phyloP scores from a whole-genome alignment of 1,284 basidiomycete genomes.

The Caloboletus firmus region DNA sequence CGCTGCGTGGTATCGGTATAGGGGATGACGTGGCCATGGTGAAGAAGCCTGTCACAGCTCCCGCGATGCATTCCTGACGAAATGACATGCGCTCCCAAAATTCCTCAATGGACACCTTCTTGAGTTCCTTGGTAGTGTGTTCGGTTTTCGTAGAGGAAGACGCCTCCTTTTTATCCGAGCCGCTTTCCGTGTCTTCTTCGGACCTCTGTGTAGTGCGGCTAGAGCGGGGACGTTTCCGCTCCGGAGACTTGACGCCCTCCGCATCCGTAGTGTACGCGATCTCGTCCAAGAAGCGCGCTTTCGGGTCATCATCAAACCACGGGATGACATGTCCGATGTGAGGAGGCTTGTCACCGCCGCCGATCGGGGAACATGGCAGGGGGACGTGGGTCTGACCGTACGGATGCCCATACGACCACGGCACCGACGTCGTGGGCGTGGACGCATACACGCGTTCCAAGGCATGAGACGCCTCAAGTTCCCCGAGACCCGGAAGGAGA shows the following conservation, averaged over 20 bases:
- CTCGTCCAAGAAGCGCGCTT: slow-evolving; percentile 88
- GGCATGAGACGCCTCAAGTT: slow-evolving; percentile 67
- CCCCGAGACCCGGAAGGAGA: slow-evolving; percentile 71
- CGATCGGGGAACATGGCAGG: slow-evolving; percentile 34
- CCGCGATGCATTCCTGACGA: slow-evolving; percentile 85
- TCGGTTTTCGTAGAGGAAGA: slow-evolving; percentile 19
- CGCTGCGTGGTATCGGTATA: slow-evolving; percentile 19
- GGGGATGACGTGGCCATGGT: slow-evolving; percentile 50
- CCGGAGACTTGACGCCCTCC: slow-evolving; percentile 60
- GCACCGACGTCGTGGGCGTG: slow-evolving; percentile 19
- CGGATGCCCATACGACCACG: slow-evolving; percentile 77
- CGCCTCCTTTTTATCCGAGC: slow-evolving; percentile 36
- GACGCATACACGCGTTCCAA: slow-evolving; percentile 45
- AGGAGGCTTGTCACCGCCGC: slow-evolving; percentile 17
- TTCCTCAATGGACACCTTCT: slow-evolving; percentile 64
- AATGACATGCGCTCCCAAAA: slow-evolving; percentile 97
- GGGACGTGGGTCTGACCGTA: slow-evolving; percentile 61
- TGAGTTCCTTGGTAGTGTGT: slow-evolving; percentile 49
- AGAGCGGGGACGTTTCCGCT: slow-evolving; percentile 50
- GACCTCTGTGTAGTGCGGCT: slow-evolving; percentile 17
- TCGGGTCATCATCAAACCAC: slow-evolving; percentile 90
- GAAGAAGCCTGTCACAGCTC: slow-evolving; percentile 90
- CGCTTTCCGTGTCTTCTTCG: slow-evolving; percentile 36
- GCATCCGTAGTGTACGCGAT: slow-evolving; percentile 70
- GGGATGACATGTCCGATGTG: slow-evolving; percentile 79